These are phyloP conservation scores for Hypsizygus ulmarius DNA, from an alignment of 1,284 basidiomycete species.

Conservation along the genomic window DNA sequence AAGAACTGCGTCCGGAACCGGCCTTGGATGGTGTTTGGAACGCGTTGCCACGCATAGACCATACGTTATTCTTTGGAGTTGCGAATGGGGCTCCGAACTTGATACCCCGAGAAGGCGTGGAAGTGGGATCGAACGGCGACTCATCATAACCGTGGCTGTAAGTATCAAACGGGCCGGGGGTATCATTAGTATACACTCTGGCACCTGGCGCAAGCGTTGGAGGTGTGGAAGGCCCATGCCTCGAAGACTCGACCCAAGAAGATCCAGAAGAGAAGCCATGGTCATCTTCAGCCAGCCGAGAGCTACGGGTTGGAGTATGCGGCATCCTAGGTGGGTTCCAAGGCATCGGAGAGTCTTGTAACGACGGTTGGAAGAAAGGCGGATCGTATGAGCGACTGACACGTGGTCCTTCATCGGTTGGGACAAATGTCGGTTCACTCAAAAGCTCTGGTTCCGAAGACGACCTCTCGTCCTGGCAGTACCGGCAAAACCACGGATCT, in stretches of 20 bases:
- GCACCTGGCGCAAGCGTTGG: constrained; percentile 39
- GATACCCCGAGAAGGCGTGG: constrained; percentile 70
- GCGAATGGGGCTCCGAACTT: constrained; percentile 52
- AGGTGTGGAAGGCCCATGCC: constrained; percentile 50
- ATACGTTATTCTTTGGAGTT: constrained; percentile 54
- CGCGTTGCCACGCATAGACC: constrained; percentile 39
- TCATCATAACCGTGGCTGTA: constrained; percentile 41
- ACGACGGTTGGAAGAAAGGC: constrained; percentile 50
- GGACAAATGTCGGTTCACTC: constrained; percentile 62
- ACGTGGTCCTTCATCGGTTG: constrained; percentile 49
- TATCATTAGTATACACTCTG: constrained; percentile 41
- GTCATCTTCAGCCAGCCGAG: constrained; percentile 27
- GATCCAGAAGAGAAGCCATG: constrained; percentile 41
- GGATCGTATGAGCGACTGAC: constrained; percentile 42
- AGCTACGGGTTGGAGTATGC: constrained; percentile 41
- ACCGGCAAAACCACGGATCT: constrained; percentile 70
- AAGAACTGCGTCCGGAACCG: constrained; percentile 24
- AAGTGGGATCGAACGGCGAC: constrained; percentile 65
- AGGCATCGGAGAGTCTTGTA: constrained; percentile 52
- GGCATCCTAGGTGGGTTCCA: constrained; percentile 37
- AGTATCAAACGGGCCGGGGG: constrained; percentile 39
- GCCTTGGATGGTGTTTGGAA: constrained; percentile 50
- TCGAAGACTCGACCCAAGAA: constrained; percentile 45
- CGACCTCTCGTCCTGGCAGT: constrained; percentile 42
- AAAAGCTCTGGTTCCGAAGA: constrained; percentile 35